Base-by-base conservation (phyloP, 345 rosid species). In the Barbarea vulgaris region DNA sequence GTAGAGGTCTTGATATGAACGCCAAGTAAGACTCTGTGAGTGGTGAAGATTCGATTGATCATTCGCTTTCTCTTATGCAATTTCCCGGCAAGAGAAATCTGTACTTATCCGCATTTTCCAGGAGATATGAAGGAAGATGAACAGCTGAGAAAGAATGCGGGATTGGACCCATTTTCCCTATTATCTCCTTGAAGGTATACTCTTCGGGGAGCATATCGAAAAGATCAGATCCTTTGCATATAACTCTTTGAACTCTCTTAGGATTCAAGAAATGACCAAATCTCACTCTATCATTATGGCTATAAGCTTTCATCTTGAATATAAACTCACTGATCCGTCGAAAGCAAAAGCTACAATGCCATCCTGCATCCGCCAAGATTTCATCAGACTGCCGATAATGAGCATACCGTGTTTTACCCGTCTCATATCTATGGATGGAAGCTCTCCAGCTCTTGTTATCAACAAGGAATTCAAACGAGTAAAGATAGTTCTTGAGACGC, bases 371-470 rank as follows among this genome's bases (percentile, higher is more conserved):
- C 0, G 90, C 87, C 83, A 89, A 75, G 36, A 89, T 76, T n/a
- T 78, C 84, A 82, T 87, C 90, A 1, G 85, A 67, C 79, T 87
- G 95, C 1, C 95, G 85, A 64, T 87, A 89, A 82, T 89, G 95
- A 10, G 89, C 93, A 77, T 89, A 89, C 72, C 86, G 74, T 3
- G 95, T 89, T 57, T 81, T 81, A 1, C 93, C 95, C 1, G 83
- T 73, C 83, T 85, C 84, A 46, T 89, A 89, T 51, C 90, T 79
- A 67, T 91, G 97, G 5, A 91, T 83, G 0, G 97, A 89, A 44
- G 96, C 93, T 78, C 97, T 89, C 97, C 97, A 92, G 84, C 96
- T 89, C 72, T 86, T 87, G 65, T 78, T 82, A 62, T 92, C 97
- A 73, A 85, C 79, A 7, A 85, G 85, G 73, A 88, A 91, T 70